Evolutionary conservation across 2,329 filamentous ascomycete genomes (phyloP).

Genomic region (Alternaria sp.): DNA sequence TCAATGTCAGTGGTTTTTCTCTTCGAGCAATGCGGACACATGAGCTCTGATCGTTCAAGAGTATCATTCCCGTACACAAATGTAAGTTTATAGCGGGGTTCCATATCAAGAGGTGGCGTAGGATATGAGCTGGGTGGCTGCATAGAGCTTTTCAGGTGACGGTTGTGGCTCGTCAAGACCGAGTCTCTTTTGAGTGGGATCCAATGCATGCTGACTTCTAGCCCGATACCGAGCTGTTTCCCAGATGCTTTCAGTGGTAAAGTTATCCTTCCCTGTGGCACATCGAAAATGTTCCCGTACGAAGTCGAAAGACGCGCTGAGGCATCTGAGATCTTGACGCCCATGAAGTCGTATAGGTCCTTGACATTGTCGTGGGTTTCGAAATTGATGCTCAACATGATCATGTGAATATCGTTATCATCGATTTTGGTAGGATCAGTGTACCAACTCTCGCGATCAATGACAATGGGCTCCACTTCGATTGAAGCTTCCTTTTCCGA

Average conservation of each 20-base stretch:
- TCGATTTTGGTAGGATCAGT: neutral
- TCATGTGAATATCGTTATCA: slow-evolving; percentile 4
- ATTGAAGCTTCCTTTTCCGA: slow-evolving; percentile 1
- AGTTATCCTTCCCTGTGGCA: slow-evolving; percentile 14
- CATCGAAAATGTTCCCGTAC: slow-evolving; percentile 39
- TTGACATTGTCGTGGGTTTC: slow-evolving; percentile 20
- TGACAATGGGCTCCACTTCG: slow-evolving; percentile 18
- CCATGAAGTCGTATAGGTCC: slow-evolving; percentile 33
- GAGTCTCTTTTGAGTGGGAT: slow-evolving; percentile 10
- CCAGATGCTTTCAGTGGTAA: slow-evolving; percentile 16
- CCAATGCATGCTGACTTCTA: slow-evolving; percentile 35
- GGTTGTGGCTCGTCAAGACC: slow-evolving; percentile 34
- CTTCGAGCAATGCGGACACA: slow-evolving; percentile 28
- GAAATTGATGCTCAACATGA: slow-evolving; percentile 32
- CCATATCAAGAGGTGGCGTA: slow-evolving; percentile 10
- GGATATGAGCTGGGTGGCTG: slow-evolving; percentile 6
- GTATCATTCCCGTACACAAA: slow-evolving; percentile 21
- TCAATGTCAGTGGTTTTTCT: slow-evolving; percentile 14
- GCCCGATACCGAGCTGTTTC: slow-evolving; percentile 22
- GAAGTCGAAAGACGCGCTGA: slow-evolving; percentile 25
- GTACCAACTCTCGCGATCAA: slow-evolving; percentile 26
- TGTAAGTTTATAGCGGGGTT: slow-evolving; percentile 20
- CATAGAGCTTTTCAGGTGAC: slow-evolving; percentile 6
- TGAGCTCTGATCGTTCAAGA: slow-evolving; percentile 7
- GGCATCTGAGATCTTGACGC: slow-evolving; percentile 4